Conservation (phyloP, 179 eudicot genomes). For the Patellifolia procumbens region DNA sequence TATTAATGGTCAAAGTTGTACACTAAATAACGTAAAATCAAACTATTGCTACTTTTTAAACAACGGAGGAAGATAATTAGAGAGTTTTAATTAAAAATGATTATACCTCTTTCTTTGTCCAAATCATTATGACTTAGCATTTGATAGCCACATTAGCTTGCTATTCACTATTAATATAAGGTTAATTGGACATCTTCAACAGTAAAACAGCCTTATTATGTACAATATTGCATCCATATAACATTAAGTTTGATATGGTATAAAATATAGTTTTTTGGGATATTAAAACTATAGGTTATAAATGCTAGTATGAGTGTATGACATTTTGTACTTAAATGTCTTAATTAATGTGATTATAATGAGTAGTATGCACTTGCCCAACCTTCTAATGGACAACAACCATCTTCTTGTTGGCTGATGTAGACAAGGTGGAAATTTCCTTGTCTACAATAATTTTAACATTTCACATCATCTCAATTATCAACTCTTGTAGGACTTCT, state of each 20-base stretch:
- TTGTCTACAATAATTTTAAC: slow-evolving; percentile 3
- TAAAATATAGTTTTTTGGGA: neutral
- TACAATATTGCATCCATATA: too few species aligned
- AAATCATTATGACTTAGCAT: slow-evolving; percentile 14
- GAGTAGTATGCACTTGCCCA: neutral
- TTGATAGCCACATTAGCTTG: slow-evolving; percentile 13
- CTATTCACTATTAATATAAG: neutral
- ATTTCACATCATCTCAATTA: neutral
- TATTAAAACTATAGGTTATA: neutral
- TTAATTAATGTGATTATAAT: neutral
- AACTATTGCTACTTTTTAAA: too few species aligned
- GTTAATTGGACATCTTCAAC: too few species aligned
- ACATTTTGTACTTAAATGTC: neutral
- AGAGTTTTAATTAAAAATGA: neutral
- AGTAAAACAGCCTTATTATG: too few species aligned
- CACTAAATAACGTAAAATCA: too few species aligned
- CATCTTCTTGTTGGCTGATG: slow-evolving; percentile 9
- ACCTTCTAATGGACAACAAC: slow-evolving; percentile 4
- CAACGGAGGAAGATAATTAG: too few species aligned
- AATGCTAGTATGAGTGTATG: neutral
- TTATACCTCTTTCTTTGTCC: neutral
- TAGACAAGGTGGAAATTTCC: neutral
- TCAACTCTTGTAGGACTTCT: neutral
- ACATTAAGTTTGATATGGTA: neutral
- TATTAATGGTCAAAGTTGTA: too few species aligned